Base-by-base conservation (phyloP, 2,329 filamentous ascomycete species). In the Talaromyces rugulosus region DNA sequence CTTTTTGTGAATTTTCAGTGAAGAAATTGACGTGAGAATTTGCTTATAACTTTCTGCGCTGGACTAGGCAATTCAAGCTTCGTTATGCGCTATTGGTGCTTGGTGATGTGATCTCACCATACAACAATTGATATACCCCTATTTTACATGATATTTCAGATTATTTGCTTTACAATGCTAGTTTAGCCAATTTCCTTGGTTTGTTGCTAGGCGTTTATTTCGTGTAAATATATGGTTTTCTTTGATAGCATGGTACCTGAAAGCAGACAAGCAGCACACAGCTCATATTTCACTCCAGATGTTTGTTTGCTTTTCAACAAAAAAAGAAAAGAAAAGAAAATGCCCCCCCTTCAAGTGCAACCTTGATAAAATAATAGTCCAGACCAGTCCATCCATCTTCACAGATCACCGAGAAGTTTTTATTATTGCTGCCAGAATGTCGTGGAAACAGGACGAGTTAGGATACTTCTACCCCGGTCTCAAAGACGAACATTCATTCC, bases 351-450 rank as follows among this genome's bases (percentile, higher is more conserved):
- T 66, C 34, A 7, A 69, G 54, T 44, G 62, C 62, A 2, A 72
- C 77, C 67, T 79, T 78, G 47, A 83, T 77, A 7, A 23, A 23
- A 23, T 23, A 23, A 23, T 23, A 23, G 23, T 23, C 23, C 23
- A 23, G 23, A 23, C 23, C 23, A 23, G 23, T 23, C 23, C 23
- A 23, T 23, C 23, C 23, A 23, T 23, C 23, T 23, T 23, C 23
- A 23, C 23, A 23, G 23, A 23, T 23, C 23, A 23, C 23, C 23
- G 2, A 23, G 23, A 23, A 23, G 23, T 23, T 23, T 23, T 23
- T 23, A 23, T 23, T 23, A 23, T 23, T 23, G 23, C 23, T 23
- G 23, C 23, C 23, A 23, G 23, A 23, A 23, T 23, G 23, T 23
- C 23, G 23, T 23, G 23, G 23, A 23, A 23, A 23, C 23, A 23